Evolutionary conservation across 169 alveolate genomes (phyloP).

Genomic region (Fabrea salina): DNA sequence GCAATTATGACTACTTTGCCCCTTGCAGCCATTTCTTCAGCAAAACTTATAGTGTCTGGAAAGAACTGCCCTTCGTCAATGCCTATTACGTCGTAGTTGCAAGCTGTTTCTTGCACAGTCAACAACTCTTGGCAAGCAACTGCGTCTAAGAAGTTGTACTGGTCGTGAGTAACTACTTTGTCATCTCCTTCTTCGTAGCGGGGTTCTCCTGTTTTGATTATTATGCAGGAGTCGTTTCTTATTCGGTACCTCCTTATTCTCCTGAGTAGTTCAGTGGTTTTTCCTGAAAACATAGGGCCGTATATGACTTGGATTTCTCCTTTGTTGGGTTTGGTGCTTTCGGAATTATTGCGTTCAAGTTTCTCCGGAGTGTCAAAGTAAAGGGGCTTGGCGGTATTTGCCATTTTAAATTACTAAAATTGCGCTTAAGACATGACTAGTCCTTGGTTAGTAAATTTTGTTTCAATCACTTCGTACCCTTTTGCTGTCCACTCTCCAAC

Average conservation of each 20-base stretch:
- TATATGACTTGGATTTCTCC: conserved; percentile 70
- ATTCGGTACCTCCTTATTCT: conserved; percentile 60
- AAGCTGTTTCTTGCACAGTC: conserved; percentile 43
- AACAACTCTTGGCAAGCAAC: conserved; percentile 39
- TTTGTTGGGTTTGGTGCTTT: neutral
- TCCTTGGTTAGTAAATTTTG: neutral
- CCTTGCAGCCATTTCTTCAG: conserved; percentile 64
- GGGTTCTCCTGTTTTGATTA: conserved; percentile 63
- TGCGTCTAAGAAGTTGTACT: conserved; percentile 53
- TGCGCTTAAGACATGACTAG: neutral
- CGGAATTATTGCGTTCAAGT: neutral
- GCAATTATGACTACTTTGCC: conserved; percentile 77
- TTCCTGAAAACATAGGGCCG: conserved; percentile 88
- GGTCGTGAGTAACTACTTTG: conserved; percentile 71
- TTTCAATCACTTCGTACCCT: neutral
- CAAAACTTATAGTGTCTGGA: conserved; percentile 64
- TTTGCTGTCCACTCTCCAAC: neutral
- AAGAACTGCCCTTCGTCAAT: conserved; percentile 87
- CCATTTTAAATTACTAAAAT: neutral
- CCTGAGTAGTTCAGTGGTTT: conserved; percentile 77
- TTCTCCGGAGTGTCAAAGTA: conserved; percentile 22
- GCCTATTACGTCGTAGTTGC: conserved; percentile 77
- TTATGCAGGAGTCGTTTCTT: conserved; percentile 59
- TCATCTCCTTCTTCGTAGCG: conserved; percentile 61
- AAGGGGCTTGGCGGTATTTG: neutral